These are phyloP conservation scores for Licmophora abbreviata DNA, from an alignment of 108 stramenopile genomes.

Conservation along the genomic window DNA sequence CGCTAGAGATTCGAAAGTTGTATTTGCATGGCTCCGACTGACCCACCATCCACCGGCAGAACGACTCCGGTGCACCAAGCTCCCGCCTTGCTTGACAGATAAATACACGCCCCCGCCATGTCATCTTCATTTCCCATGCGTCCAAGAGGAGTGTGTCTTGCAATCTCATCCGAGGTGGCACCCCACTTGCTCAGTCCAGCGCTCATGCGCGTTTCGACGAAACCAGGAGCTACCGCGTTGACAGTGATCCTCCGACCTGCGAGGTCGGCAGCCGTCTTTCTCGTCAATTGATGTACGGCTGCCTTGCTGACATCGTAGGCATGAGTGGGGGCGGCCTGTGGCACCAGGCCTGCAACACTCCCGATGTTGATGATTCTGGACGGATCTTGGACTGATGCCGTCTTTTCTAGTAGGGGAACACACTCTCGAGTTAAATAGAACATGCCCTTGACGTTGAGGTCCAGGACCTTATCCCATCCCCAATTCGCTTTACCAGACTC, in stretches of 20 bases:
- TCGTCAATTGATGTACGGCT: conserved; percentile 86
- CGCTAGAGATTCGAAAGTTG: conserved; percentile 57
- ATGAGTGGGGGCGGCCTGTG: conserved; percentile 85
- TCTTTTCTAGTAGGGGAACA: conserved; percentile 66
- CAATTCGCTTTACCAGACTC: conserved; percentile 82
- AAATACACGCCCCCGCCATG: conserved; percentile 88
- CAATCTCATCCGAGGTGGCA: conserved; percentile 29
- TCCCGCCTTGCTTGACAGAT: conserved; percentile 70
- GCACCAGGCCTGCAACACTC: conserved; percentile 79
- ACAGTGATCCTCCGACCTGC: conserved; percentile 81
- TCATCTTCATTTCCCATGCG: conserved; percentile 84
- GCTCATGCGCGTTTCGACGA: conserved; percentile 81
- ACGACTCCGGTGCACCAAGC: conserved; percentile 83
- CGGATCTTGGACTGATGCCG: conserved; percentile 50
- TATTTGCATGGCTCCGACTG: conserved; percentile 71
- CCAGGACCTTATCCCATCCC: conserved; percentile 91
- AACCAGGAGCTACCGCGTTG: conserved; percentile 88
- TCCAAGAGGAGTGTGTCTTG: conserved; percentile 58
- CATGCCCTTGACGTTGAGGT: conserved; percentile 90
- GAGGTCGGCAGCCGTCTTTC: conserved; percentile 83
- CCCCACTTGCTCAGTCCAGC: conserved; percentile 63
- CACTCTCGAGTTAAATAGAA: conserved; percentile 87
- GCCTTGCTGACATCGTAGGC: conserved; percentile 94
- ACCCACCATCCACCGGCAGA: conserved; percentile 88
- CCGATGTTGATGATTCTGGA: conserved; percentile 90